Percentiles rank a stretch among this genome's conserved stretches.
phyloP scores from a whole-genome alignment of 2,329 filamentous ascomycete genomes.

The Neofusicoccum umdonicola region DNA sequence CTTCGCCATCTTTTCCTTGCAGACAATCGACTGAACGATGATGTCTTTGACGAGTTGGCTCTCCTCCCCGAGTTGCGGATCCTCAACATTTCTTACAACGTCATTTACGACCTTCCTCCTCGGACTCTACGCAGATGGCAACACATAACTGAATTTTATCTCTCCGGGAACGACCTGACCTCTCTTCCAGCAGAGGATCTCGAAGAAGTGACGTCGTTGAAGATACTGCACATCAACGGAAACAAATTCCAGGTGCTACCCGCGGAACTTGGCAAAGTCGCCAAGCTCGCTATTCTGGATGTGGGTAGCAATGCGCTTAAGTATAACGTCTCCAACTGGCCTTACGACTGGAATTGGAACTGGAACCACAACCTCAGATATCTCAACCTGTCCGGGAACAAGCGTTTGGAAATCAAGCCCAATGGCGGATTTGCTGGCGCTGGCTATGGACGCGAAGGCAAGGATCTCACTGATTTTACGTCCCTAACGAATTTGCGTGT shows the following conservation, averaged over 20 bases:
- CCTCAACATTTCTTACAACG: slow-evolving; percentile 92
- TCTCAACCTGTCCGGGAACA: slow-evolving; percentile 95
- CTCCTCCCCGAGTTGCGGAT: slow-evolving; percentile 79
- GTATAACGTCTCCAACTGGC: slow-evolving; percentile 98
- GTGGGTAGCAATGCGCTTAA: slow-evolving; percentile 94
- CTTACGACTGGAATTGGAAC: slow-evolving; percentile 99
- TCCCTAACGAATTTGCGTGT: slow-evolving; percentile 80
- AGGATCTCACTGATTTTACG: slow-evolving; percentile 86
- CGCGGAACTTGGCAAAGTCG: slow-evolving; percentile 90
- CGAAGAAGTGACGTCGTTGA: slow-evolving; percentile 82
- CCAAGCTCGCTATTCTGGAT: slow-evolving; percentile 86
- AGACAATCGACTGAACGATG: slow-evolving; percentile 90
- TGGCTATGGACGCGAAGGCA: slow-evolving; percentile 54
- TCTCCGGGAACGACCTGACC: slow-evolving; percentile 92
- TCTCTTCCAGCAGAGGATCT: slow-evolving; percentile 90
- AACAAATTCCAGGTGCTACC: slow-evolving; percentile 98
- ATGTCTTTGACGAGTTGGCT: slow-evolving; percentile 89
- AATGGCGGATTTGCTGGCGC: slow-evolving; percentile 57
- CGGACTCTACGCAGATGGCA: slow-evolving; percentile 87
- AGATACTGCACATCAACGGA: slow-evolving; percentile 90
- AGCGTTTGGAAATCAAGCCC: slow-evolving; percentile 84
- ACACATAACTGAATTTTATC: slow-evolving; percentile 83
- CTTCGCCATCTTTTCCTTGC: slow-evolving; percentile 82
- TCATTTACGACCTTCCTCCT: slow-evolving; percentile 87
- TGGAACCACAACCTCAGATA: slow-evolving; percentile 94